These are phyloP conservation scores for Cucumis melo DNA, from an alignment of 306 rosid genomes.

Conservation along the genomic window DNA sequence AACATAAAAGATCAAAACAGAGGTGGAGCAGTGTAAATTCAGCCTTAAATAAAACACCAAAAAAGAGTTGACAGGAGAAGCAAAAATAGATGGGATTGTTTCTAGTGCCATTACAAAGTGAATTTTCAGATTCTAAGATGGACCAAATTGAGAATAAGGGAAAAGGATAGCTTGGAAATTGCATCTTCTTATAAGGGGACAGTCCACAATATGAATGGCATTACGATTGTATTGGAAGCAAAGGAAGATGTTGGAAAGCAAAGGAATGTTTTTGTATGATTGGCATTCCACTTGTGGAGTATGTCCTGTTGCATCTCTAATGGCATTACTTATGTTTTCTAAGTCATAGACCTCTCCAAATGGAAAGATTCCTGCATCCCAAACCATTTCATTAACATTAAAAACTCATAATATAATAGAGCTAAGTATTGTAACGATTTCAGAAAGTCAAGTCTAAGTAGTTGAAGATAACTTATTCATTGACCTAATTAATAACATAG, in stretches of 20 bases:
- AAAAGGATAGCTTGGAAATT: not conserved
- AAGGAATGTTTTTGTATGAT: slow-evolving; percentile 7
- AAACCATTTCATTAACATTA: not conserved
- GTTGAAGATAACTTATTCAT: not conserved
- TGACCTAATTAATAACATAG: not conserved
- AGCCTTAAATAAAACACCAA: not conserved
- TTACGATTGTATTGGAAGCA: slow-evolving; percentile 6
- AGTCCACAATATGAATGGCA: slow-evolving; percentile 7
- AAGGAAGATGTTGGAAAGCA: slow-evolving; percentile 13
- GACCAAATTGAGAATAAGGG: slow-evolving; percentile 1
- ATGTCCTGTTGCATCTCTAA: slow-evolving; percentile 7
- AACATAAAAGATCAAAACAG: not conserved
- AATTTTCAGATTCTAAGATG: not conserved
- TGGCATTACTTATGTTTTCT: slow-evolving; percentile 2
- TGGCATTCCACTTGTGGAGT: slow-evolving; percentile 9
- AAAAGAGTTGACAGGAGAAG: not conserved
- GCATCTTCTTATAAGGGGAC: slow-evolving; percentile 10
- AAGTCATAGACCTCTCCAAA: slow-evolving; percentile 9
- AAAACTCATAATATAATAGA: not conserved
- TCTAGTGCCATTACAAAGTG: not conserved
- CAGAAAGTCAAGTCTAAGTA: not conserved
- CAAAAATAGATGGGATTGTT: not conserved
- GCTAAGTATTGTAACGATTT: not conserved
- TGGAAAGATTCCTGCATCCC: slow-evolving; percentile 9
- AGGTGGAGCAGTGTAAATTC: too few relatives aligned